Evolutionary conservation across 2,329 filamentous ascomycete species (phyloP).

Genomic region (Hymenoscyphus repandus): DNA sequence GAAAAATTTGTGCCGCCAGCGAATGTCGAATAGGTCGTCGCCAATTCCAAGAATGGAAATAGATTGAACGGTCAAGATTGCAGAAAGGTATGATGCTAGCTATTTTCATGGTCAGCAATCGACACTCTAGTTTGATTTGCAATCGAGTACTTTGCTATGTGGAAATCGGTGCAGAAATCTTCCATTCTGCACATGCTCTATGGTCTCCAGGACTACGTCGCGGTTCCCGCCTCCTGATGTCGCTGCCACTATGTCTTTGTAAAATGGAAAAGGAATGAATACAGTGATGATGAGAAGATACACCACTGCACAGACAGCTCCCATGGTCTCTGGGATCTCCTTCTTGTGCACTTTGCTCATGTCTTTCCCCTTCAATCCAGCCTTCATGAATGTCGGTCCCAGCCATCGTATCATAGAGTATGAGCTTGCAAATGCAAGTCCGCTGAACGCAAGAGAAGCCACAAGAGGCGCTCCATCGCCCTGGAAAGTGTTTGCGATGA

Average conservation of each 20-base stretch:
- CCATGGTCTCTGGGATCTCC: constrained; percentile 95
- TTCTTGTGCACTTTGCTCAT: constrained; percentile 70
- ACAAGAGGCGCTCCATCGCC: constrained; percentile 82
- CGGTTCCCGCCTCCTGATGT: constrained; percentile 91
- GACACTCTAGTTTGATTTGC: neutral
- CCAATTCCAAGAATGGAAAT: constrained; percentile 88
- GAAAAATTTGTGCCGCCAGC: constrained; percentile 98
- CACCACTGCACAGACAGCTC: constrained; percentile 84
- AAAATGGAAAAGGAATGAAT: constrained; percentile 96
- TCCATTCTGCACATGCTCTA: constrained; percentile 55
- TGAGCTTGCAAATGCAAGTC: constrained; percentile 73
- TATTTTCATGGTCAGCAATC: constrained; percentile 33
- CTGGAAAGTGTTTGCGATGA: constrained; percentile 76
- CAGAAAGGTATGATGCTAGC: constrained; percentile 92
- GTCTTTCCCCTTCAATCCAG: constrained; percentile 85
- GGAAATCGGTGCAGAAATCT: constrained; percentile 88
- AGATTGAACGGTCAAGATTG: constrained; percentile 85
- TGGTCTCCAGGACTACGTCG: constrained; percentile 64
- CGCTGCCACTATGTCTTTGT: constrained; percentile 93
- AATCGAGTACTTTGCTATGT: constrained; percentile 72
- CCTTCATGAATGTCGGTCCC: constrained; percentile 79
- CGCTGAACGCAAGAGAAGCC: constrained; percentile 81
- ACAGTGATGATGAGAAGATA: constrained; percentile 84
- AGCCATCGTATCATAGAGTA: constrained; percentile 93
- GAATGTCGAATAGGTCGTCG: constrained; percentile 95